Percentiles rank a stretch among this genome's conserved stretches.
Evolutionary conservation across 192 early-diverging fungal species (phyloP).

Genomic region (Coemansia pectinata): DNA sequence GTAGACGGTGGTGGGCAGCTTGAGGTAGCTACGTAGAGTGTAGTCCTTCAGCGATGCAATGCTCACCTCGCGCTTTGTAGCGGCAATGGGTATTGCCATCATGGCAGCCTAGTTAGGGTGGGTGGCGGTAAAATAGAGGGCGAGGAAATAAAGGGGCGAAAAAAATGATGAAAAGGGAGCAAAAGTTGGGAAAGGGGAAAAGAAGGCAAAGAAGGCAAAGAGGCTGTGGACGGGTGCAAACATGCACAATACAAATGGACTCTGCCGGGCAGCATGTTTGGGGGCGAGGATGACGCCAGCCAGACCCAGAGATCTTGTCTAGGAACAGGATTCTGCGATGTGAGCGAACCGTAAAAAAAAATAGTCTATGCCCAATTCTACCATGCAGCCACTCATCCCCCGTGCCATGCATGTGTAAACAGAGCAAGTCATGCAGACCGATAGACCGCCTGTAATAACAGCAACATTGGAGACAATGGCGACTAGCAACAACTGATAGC

Average conservation of each 20-base stretch:
- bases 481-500: not conserved
- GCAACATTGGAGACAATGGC: slow-evolving; percentile 9
- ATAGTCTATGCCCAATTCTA: slow-evolving; percentile 6
- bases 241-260: not conserved
- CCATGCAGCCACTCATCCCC: not conserved
- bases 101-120: not conserved
- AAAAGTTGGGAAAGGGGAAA: not conserved
- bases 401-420: not conserved
- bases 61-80: slow-evolving; percentile 30
- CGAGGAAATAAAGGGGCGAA: not conserved
- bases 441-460: not conserved
- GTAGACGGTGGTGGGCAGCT: slow-evolving; percentile 46
- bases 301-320: not conserved
- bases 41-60: slow-evolving; percentile 39
- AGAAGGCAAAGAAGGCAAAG: not conserved
- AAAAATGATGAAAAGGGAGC: not conserved
- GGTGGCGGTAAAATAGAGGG: slow-evolving; percentile 4
- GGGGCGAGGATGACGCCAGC: not conserved
- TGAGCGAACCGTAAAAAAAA: not conserved
- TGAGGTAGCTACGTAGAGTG: slow-evolving; percentile 23
- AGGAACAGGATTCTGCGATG: slow-evolving; percentile 8
- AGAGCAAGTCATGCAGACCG: not conserved
- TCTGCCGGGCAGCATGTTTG: not conserved
- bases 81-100: slow-evolving; percentile 33
- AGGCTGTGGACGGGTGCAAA: not conserved